phyloP scores from a whole-genome alignment of 2,329 filamentous ascomycete genomes.

The Basipetospora sp. region DNA sequence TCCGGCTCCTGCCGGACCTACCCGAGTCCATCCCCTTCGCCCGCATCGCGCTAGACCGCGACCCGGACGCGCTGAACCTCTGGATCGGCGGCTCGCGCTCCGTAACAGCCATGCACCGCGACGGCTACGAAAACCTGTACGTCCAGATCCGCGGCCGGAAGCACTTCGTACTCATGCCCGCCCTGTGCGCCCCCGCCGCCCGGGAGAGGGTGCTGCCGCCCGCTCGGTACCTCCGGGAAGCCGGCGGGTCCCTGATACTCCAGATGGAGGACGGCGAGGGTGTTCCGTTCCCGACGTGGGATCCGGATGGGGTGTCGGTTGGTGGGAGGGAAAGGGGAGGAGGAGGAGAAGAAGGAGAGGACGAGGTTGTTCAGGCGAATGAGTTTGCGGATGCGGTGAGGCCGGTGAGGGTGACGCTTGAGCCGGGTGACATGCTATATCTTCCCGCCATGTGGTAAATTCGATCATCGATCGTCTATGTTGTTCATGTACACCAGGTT shows the following conservation, averaged over 20 bases:
- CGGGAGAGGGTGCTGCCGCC: constrained; percentile 44
- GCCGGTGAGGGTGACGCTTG: constrained; percentile 52
- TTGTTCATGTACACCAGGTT: neutral
- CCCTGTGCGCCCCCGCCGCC: constrained; percentile 53
- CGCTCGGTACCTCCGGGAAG: constrained; percentile 41
- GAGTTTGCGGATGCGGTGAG: constrained; percentile 37
- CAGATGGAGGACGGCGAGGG: constrained; percentile 9
- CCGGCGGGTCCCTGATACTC: constrained; percentile 15
- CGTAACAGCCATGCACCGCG: constrained; percentile 60
- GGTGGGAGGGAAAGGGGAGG: constrained; percentile 7
- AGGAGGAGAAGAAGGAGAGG: constrained; percentile 25
- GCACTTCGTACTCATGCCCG: constrained; percentile 61
- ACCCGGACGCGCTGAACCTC: constrained; percentile 64
- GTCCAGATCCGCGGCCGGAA: constrained; percentile 61
- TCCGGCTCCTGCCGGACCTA: constrained; percentile 45
- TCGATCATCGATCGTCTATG: neutral
- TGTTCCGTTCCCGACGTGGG: constrained; percentile 60
- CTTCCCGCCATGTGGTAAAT: constrained; percentile 63
- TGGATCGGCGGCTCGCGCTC: constrained; percentile 66
- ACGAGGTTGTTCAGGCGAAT: constrained; percentile 61
- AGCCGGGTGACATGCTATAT: constrained; percentile 68
- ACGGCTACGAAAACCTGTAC: constrained; percentile 77
- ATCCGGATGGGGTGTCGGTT: constrained; percentile 31
- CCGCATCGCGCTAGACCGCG: constrained; percentile 49
- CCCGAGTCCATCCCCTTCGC: constrained; percentile 55